Conservation (phyloP, 2,329 filamentous ascomycete species). For the Fusarium pilosicola region DNA sequence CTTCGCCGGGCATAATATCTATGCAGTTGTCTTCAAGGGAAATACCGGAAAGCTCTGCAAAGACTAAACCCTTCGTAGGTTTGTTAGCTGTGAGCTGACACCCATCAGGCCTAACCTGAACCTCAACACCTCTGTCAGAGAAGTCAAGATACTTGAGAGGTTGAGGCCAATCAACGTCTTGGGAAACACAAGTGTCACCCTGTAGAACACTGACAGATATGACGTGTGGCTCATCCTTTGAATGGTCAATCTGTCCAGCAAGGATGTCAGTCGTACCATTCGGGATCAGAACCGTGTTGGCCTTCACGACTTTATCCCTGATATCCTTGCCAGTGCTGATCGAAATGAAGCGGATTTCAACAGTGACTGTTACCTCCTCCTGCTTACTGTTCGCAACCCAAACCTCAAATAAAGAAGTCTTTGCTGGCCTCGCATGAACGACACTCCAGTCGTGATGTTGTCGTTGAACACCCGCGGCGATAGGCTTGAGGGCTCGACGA, state of each 20-base stretch:
- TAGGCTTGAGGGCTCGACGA: not conserved
- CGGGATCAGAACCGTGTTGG: not conserved
- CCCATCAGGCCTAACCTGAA: conserved; percentile 45
- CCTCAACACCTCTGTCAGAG: conserved; percentile 50
- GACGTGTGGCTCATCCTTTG: not conserved
- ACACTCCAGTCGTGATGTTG: conserved; percentile 8
- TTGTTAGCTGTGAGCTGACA: conserved; percentile 49
- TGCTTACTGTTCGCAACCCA: not conserved
- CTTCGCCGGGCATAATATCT: conserved; percentile 63
- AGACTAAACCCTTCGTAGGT: conserved; percentile 67
- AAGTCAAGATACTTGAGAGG: conserved; percentile 70
- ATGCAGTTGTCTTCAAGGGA: conserved; percentile 66
- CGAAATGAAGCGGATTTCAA: not conserved
- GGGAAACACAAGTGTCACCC: not conserved
- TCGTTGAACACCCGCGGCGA: not conserved
- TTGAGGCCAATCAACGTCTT: conserved; percentile 67
- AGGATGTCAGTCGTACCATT: not conserved
- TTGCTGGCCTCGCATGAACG: conserved; percentile 1
- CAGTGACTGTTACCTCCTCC: not conserved
- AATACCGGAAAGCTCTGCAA: conserved; percentile 57
- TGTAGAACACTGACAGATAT: not conserved
- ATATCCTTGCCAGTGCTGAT: not conserved
- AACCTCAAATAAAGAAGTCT: not conserved
- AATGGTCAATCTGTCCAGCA: not conserved
- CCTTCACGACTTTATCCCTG: not conserved